A percentile compares a stretch with the other conserved stretches of the same genome.
Evolutionary conservation across 805 yeast genomes (phyloP).

Genomic region (Zygotorulaspora chibaensis): DNA sequence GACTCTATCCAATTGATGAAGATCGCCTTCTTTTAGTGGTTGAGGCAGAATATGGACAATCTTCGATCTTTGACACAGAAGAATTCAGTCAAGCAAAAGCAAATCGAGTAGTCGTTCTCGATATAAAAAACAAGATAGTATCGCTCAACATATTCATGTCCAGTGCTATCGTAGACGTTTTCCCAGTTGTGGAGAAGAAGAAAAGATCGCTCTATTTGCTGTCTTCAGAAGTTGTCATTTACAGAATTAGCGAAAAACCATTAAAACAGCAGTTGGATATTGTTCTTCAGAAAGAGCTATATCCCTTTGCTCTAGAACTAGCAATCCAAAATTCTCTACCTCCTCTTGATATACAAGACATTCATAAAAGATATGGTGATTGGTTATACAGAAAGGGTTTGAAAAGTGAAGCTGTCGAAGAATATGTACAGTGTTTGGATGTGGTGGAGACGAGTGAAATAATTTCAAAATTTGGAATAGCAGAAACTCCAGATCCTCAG

Average conservation of each 20-base stretch:
- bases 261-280: slow-evolving; percentile 64
- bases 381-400: slow-evolving; percentile 63
- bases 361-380: slow-evolving; percentile 65
- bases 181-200: slow-evolving; percentile 34
- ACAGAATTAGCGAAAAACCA: slow-evolving; percentile 61
- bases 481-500: slow-evolving; percentile 36
- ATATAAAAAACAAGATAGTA: slow-evolving; percentile 62
- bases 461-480: slow-evolving; percentile 71
- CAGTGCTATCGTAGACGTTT: slow-evolving; percentile 54
- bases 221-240: slow-evolving; percentile 71
- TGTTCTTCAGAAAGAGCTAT: slow-evolving; percentile 65
- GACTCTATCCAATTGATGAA: slow-evolving; percentile 42
- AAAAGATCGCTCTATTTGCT: slow-evolving; percentile 59
- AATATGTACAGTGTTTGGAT: slow-evolving; percentile 58
- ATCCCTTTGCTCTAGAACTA: slow-evolving; percentile 64
- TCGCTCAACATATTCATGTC: slow-evolving; percentile 69
- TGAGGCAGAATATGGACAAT: slow-evolving; percentile 38
- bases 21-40: slow-evolving; percentile 60
- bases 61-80: slow-evolving; percentile 33
- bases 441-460: slow-evolving; percentile 66
- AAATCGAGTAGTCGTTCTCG: slow-evolving; percentile 62
- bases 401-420: slow-evolving; percentile 64
- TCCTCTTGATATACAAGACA: slow-evolving; percentile 26
- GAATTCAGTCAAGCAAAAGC: slow-evolving; percentile 35
- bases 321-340: slow-evolving; percentile 43